A percentile compares a stretch with the other conserved stretches of the same genome.
These are phyloP conservation scores for Geosiphon pyriformis DNA, from an alignment of 192 early-diverging fungal species.

Conservation along the genomic window DNA sequence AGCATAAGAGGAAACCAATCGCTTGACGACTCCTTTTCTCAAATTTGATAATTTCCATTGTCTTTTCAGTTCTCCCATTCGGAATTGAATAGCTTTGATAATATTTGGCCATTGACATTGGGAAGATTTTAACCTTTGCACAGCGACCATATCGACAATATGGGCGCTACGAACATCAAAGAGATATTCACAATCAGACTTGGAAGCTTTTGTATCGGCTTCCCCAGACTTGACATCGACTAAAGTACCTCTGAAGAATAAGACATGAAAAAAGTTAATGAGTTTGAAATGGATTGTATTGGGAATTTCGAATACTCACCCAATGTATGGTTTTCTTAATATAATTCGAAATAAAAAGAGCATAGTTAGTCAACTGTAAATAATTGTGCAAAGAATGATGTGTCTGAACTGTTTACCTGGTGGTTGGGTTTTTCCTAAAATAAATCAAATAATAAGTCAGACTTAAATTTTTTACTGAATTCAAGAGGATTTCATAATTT, in stretches of 20 bases:
- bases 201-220: neutral
- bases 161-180: neutral
- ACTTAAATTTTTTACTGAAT: neutral
- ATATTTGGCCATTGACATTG: slow-evolving; percentile 15
- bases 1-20: slow-evolving; percentile 32
- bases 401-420: neutral
- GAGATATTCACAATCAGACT: neutral
- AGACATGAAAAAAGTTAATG: neutral
- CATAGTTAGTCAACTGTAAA: too few relatives aligned
- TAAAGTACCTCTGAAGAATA: neutral
- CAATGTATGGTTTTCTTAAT: neutral
- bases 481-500: neutral
- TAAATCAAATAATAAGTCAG: too few relatives aligned
- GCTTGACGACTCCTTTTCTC: slow-evolving; percentile 14
- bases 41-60: neutral
- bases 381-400: too few relatives aligned
- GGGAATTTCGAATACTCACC: neutral
- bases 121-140: neutral
- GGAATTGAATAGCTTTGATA: slow-evolving; percentile 6
- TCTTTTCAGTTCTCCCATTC: neutral
- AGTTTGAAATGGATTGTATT: neutral
- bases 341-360: too few relatives aligned
- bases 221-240: neutral
- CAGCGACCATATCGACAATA: neutral
- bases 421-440: neutral